phyloP scores from a whole-genome alignment of 225 moss, liverwort and hornwort species.

The Pleurozium schreberi region DNA sequence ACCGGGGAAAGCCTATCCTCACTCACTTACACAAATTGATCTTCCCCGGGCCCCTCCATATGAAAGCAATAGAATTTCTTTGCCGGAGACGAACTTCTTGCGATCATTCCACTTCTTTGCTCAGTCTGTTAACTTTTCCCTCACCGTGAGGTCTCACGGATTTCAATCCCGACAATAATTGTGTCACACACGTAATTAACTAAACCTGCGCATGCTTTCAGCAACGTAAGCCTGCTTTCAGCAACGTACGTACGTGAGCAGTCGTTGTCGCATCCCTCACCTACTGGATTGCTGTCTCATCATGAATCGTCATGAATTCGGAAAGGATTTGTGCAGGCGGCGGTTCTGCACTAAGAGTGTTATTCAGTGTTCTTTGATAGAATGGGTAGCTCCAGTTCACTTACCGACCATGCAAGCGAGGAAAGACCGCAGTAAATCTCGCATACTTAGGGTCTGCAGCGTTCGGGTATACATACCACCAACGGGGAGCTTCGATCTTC shows the following conservation, averaged over 20 bases:
- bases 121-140: too few species aligned
- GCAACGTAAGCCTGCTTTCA: too few species aligned
- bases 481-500: too few species aligned
- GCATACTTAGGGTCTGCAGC: too few species aligned
- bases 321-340: neutral
- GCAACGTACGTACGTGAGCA: neutral
- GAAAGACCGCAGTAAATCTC: neutral
- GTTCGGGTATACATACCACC: neutral
- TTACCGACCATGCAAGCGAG: neutral
- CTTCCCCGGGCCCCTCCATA: neutral
- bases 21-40: neutral
- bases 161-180: neutral
- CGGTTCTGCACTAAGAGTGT: neutral
- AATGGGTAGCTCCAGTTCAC: neutral
- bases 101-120: neutral
- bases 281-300: too few species aligned
- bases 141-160: neutral
- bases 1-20: neutral
- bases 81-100: too few species aligned
- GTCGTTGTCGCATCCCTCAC: neutral
- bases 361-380: neutral
- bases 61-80: neutral
- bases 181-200: too few species aligned
- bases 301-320: too few species aligned
- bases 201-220: neutral